These are phyloP conservation scores for Coemansia sp. DNA, from an alignment of 192 early-diverging fungal genomes.

Conservation along the genomic window DNA sequence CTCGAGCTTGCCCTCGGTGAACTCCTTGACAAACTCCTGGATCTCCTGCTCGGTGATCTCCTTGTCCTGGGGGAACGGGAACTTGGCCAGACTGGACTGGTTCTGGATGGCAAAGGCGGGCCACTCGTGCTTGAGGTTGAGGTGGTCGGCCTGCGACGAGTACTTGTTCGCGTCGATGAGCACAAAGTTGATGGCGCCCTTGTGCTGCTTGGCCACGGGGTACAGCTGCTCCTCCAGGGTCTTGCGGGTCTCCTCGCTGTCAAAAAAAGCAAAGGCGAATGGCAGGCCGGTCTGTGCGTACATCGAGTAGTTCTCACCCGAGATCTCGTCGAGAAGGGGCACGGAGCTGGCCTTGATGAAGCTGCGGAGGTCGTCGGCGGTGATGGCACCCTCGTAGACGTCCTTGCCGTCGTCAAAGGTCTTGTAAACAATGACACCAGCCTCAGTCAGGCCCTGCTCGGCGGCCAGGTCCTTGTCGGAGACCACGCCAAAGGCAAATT, in stretches of 20 bases:
- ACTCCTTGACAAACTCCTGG: constrained; percentile 61
- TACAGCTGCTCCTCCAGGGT: constrained; percentile 59
- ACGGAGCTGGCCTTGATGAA: constrained; percentile 82
- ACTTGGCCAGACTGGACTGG: constrained; percentile 72
- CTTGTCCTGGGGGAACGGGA: constrained; percentile 74
- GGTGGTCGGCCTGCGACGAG: constrained; percentile 79
- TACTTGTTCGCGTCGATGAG: constrained; percentile 87
- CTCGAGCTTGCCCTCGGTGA: constrained; percentile 63
- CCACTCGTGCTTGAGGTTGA: constrained; percentile 88
- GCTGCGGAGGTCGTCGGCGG: constrained; percentile 52
- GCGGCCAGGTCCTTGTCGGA: constrained; percentile 58
- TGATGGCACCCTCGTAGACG: constrained; percentile 61
- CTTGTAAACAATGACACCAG: constrained; percentile 82
- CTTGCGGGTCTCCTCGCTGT: constrained; percentile 58
- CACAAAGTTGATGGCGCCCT: constrained; percentile 89
- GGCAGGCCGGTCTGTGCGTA: constrained; percentile 89
- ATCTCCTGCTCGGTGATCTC: constrained; percentile 62
- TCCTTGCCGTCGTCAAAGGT: constrained; percentile 86
- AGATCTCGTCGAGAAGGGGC: constrained; percentile 87
- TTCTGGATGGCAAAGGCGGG: constrained; percentile 91
- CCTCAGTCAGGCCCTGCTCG: constrained; percentile 53
- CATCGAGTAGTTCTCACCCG: constrained; percentile 79
- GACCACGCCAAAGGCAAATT: constrained; percentile 79
- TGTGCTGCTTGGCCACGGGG: constrained; percentile 74
- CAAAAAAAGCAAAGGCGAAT: constrained; percentile 85